A percentile compares a stretch with the other conserved stretches of the same genome.
Evolutionary conservation across 2,329 filamentous ascomycete species (phyloP).

Genomic region (Colletotrichum chrysophilum): DNA sequence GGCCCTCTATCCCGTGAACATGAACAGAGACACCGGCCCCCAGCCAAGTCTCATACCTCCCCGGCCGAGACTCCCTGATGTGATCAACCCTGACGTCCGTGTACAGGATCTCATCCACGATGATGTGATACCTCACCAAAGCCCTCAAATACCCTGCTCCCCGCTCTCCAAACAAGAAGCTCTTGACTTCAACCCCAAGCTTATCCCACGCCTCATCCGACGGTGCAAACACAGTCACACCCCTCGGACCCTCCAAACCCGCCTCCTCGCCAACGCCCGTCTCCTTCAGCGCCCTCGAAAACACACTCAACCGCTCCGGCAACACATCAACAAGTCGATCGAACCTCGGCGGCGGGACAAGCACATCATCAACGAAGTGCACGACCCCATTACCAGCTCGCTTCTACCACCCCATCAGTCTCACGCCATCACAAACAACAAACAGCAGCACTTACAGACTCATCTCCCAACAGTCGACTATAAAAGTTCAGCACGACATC

Average conservation of each 20-base stretch:
- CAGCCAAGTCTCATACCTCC: neutral
- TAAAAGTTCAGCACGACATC: neutral
- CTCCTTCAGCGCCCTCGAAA: neutral
- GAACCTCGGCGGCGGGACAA: slow-evolving; percentile 12
- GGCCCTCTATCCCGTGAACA: too few species aligned
- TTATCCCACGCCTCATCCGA: neutral
- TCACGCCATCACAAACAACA: accelerated
- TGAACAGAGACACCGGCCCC: neutral
- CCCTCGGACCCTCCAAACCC: neutral
- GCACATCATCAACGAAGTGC: slow-evolving; percentile 4
- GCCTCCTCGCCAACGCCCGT: neutral
- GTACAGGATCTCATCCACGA: neutral
- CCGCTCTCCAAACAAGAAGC: neutral
- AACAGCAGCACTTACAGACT: neutral
- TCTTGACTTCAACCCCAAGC: neutral
- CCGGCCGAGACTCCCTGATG: neutral
- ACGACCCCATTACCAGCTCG: neutral
- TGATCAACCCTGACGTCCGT: neutral
- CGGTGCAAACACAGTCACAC: slow-evolving; percentile 3
- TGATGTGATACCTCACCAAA: slow-evolving; percentile 5
- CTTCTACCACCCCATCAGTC: neutral
- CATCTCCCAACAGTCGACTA: neutral
- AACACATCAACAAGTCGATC: neutral
- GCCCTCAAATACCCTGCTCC: neutral
- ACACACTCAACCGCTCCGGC: neutral